phyloP scores from a whole-genome alignment of 352 stramenopile species.

The Albugo laibachii region DNA sequence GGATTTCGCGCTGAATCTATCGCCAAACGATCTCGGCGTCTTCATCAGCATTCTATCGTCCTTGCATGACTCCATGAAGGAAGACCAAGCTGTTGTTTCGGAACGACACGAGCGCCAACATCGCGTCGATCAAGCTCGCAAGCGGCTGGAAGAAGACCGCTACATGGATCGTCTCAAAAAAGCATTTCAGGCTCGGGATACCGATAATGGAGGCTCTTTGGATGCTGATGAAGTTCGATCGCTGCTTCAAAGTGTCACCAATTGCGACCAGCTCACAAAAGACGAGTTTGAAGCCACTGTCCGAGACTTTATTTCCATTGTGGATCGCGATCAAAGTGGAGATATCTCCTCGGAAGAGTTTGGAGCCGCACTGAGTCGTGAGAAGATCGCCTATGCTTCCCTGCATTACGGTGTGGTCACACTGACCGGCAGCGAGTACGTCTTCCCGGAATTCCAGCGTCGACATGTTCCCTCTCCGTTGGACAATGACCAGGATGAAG shows the following conservation, averaged over 20 bases:
- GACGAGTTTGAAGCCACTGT: slow-evolving; percentile 62
- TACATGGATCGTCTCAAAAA: slow-evolving; percentile 49
- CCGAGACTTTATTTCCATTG: slow-evolving; percentile 47
- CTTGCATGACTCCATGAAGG: slow-evolving; percentile 46
- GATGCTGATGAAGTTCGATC: slow-evolving; percentile 43
- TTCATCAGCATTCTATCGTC: slow-evolving; percentile 51
- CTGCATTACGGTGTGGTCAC: slow-evolving; percentile 35
- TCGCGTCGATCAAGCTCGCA: slow-evolving; percentile 25
- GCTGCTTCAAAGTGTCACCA: slow-evolving; percentile 36
- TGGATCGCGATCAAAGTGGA: slow-evolving; percentile 59
- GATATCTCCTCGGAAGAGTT: slow-evolving; percentile 78
- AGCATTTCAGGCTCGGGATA: slow-evolving; percentile 54
- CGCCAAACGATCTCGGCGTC: slow-evolving; percentile 50
- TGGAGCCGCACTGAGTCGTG: slow-evolving; percentile 33
- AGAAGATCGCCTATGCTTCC: slow-evolving; percentile 47
- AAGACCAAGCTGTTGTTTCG: slow-evolving; percentile 38
- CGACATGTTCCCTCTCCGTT: slow-evolving; percentile 40
- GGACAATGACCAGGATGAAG: slow-evolving; percentile 13
- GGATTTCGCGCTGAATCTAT: slow-evolving; percentile 71
- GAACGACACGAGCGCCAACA: slow-evolving; percentile 22
- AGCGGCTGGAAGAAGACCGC: slow-evolving; percentile 34
- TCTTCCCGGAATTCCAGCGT: slow-evolving; percentile 33
- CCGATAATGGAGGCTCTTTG: slow-evolving; percentile 46
- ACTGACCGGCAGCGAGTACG: slow-evolving; percentile 63
- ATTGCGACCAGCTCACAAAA: slow-evolving; percentile 51